Base-by-base conservation (phyloP, 768 basidiomycete genomes). In the Kwoniella europaea region DNA sequence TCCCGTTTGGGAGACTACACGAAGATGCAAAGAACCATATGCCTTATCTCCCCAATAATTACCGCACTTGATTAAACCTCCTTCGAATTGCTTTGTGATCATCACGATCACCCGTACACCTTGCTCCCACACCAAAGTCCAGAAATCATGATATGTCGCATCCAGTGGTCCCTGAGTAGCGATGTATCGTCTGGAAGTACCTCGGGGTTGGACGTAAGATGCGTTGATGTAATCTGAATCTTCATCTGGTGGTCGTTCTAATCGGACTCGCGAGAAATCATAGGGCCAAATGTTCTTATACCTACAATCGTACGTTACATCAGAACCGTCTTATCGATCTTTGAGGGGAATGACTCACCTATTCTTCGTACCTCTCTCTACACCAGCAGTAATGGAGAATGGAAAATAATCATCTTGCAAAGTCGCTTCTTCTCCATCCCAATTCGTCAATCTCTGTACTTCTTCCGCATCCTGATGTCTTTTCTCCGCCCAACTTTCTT, bases 211-310 rank as follows among this genome's bases (percentile, higher is more conserved):
- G 44, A 98, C 90, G 78, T 91, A 92, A 35, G 93, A 96, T 10
- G 96, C 96, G 80, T 98, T 98, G 83, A 98, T 90, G 82, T 98
- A 98, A 82, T 98, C 95, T 73, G 91, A 91, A 53, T 88, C 88
- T 42, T 89, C 88, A 20, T 78, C 81, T 58, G 58, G 72, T 63
- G 83, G 76, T 71, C 80, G 78, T 69, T 87, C 85, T 63, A 98
- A 86, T 58, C 90, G 87, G 4, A 98, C 94, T 50, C 96, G 90
- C 22, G 95, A 91, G 78, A 95, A 93, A 79, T 96, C 94, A 68
- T 84, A 98, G 0, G 96, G 96, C 93, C 94, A 98, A 68, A 98
- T 97, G 81, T 98, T 91, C 69, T 91, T 90, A 85, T 97, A 98
- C 72, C 93, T 94, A 72, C 18, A 29, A 27, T 29, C 53, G 29